These are phyloP conservation scores for Karstenula rhodostoma DNA, from an alignment of 2,329 filamentous ascomycete genomes.

Conservation along the genomic window DNA sequence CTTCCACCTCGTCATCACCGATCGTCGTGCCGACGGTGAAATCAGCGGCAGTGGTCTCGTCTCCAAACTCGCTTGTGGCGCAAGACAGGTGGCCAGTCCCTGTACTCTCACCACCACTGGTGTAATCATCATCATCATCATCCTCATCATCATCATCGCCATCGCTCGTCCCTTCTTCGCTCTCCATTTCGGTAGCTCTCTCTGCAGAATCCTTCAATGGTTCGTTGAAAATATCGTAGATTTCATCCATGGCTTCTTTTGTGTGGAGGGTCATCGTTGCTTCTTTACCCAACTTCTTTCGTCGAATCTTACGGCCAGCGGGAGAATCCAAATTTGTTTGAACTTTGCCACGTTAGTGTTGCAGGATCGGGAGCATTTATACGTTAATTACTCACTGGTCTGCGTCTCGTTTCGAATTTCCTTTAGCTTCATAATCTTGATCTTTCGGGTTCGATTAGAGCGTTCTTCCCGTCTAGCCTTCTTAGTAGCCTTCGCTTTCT, in stretches of 20 bases:
- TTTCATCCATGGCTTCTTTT: constrained; percentile 92
- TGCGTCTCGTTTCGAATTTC: constrained; percentile 82
- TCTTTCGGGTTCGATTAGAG: constrained; percentile 60
- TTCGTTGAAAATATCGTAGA: constrained; percentile 96
- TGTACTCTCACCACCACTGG: constrained; percentile 85
- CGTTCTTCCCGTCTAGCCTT: constrained; percentile 58
- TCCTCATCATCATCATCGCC: constrained; percentile 73
- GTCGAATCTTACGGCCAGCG: constrained; percentile 77
- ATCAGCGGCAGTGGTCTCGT: constrained; percentile 65
- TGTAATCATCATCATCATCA: constrained; percentile 81
- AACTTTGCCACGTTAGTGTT: constrained; percentile 62
- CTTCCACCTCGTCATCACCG: constrained; percentile 37
- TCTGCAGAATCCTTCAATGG: constrained; percentile 67
- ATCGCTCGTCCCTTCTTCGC: constrained; percentile 70
- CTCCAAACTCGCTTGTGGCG: constrained; percentile 70
- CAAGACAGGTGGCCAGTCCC: constrained; percentile 75
- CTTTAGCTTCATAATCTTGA: constrained; percentile 76
- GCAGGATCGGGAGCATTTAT: too few species aligned
- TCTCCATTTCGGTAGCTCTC: constrained; percentile 63
- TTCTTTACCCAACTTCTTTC: constrained; percentile 77
- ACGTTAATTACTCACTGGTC: constrained; percentile 71
- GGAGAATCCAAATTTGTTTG: constrained; percentile 94
- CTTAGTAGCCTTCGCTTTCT: constrained; percentile 64
- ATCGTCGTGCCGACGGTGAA: constrained; percentile 52
- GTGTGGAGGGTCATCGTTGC: constrained; percentile 99